phyloP scores from a whole-genome alignment of 2,329 filamentous ascomycete species.

The Phialophora verrucosa region DNA sequence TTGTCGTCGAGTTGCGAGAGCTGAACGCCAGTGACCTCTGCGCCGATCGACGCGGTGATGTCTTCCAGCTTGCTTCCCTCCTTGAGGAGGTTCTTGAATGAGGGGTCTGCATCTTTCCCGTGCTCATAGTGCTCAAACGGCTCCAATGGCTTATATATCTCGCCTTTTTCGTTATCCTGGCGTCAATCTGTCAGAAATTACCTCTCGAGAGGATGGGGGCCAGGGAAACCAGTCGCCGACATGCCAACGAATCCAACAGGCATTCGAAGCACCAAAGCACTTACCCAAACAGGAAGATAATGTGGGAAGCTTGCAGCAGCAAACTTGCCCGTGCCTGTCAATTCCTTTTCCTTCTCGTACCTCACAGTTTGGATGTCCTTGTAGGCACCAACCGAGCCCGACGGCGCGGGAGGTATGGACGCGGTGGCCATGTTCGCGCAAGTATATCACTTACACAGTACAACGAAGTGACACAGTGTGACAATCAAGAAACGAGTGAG shows the following conservation, averaged over 20 bases:
- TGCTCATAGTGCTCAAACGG: slow-evolving; percentile 76
- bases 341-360: slow-evolving; percentile 56
- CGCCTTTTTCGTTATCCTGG: slow-evolving; percentile 3
- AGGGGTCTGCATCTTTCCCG: slow-evolving; percentile 73
- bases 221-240: not conserved
- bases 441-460: slow-evolving; percentile 5
- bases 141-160: slow-evolving; percentile 66
- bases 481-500: not conserved
- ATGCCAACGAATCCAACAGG: not conserved
- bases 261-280: not conserved
- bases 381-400: slow-evolving; percentile 32
- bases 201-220: not conserved
- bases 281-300: slow-evolving; percentile 74
- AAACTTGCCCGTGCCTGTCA: slow-evolving; percentile 60
- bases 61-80: slow-evolving; percentile 43
- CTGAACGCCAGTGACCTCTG: slow-evolving; percentile 45
- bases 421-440: slow-evolving; percentile 14
- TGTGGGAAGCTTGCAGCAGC: slow-evolving; percentile 68
- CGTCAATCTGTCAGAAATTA: slow-evolving; percentile 5
- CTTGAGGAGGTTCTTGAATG: slow-evolving; percentile 70
- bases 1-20: slow-evolving; percentile 42
- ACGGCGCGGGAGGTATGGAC: slow-evolving; percentile 8
- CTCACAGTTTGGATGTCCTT: slow-evolving; percentile 34
- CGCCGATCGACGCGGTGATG: slow-evolving; percentile 45
- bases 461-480: not conserved